Evolutionary conservation across 768 basidiomycete species (phyloP).

Genomic region (Hortiboletus flavorubellus): DNA sequence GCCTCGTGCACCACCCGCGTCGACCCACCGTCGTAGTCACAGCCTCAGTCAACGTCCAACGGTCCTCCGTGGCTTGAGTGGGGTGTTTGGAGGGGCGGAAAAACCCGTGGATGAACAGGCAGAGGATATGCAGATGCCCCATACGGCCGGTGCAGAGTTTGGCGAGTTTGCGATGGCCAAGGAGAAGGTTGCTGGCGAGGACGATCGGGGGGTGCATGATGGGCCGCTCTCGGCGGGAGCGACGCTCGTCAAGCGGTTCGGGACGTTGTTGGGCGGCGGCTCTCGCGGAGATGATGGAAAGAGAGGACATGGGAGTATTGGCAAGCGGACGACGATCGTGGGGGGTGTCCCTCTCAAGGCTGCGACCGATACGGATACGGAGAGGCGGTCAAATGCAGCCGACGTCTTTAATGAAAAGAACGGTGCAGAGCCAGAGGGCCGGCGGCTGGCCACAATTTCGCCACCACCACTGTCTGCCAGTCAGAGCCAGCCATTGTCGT

Average conservation of each 20-base stretch:
- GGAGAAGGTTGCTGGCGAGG: slow-evolving; percentile 22
- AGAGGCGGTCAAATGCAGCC: slow-evolving; percentile 25
- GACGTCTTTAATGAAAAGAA: slow-evolving; percentile 21
- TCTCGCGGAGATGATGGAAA: slow-evolving; percentile 44
- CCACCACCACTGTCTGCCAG: slow-evolving; percentile 38
- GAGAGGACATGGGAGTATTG: slow-evolving; percentile 34
- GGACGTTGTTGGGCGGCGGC: slow-evolving; percentile 53
- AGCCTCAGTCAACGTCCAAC: slow-evolving; percentile 75
- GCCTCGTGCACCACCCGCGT: slow-evolving; percentile 71
- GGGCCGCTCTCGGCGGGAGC: slow-evolving; percentile 54
- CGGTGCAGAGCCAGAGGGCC: slow-evolving; percentile 20
- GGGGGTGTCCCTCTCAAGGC: slow-evolving; percentile 39
- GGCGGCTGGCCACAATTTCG: slow-evolving; percentile 23
- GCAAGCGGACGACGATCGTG: slow-evolving; percentile 52
- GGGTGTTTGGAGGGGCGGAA: slow-evolving; percentile 50
- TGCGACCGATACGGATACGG: slow-evolving; percentile 35
- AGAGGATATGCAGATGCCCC: slow-evolving; percentile 40
- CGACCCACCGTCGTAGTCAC: slow-evolving; percentile 79
- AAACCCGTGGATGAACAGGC: slow-evolving; percentile 44
- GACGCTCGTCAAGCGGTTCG: slow-evolving; percentile 76
- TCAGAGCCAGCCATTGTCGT: slow-evolving; percentile 55
- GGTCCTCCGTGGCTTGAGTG: slow-evolving; percentile 52
- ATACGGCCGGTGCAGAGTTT: slow-evolving; percentile 66
- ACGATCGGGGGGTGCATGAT: slow-evolving; percentile 25
- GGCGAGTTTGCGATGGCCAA: slow-evolving; percentile 48